Base-by-base conservation (phyloP, 495 filamentous ascomycete genomes). In the Penicillium pulvis region DNA sequence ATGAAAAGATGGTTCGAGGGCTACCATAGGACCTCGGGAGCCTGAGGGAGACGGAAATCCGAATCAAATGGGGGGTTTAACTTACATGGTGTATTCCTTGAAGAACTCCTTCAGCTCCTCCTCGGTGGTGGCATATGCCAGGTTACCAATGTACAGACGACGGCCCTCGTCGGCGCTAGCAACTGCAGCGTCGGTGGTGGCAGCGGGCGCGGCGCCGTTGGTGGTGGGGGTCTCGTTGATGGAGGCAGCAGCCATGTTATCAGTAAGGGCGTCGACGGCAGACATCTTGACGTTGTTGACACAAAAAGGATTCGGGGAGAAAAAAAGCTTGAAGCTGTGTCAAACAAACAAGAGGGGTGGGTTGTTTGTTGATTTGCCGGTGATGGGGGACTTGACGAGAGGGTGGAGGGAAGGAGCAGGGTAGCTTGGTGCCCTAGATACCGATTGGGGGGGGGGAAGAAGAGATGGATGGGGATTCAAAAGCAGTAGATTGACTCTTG, bases 31-130 rank as follows among this genome's bases (percentile, higher is more conserved):
- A 61, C 41, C 17, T 54, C 26, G 31, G 44, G 51, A 19, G 17
- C 4, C 9, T 41, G 3, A 9, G 12, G 44, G 45, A 11, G 4
- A 28, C 7, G 4, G 41, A 24, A 35, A 46, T 30, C 14, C 16
- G 30, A 50, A 3, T 31, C 46, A 31, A 49, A 16, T n/a, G 5
- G 5, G 0, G 0, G 2, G 3, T 17, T 31, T 17, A 61, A 90
- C 94, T 86, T 86, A 99, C 95, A 99, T 89, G 79, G 91, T 87
- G 87, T 93, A 97, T 77, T 84, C 87, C 80, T 90, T 90, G 87
- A 99, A 99, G 85, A 99, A 99, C 56, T 92, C 91, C 81, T 93
- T 96, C 83, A 99, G 90, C 85, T 97, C 91, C 86, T 90, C 94
- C 90, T 98, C 94, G 71, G 92, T 95, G 83, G 94, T 98, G 86